Base-by-base conservation (phyloP, 345 rosid genomes). In the Stellera chamaejasme region DNA sequence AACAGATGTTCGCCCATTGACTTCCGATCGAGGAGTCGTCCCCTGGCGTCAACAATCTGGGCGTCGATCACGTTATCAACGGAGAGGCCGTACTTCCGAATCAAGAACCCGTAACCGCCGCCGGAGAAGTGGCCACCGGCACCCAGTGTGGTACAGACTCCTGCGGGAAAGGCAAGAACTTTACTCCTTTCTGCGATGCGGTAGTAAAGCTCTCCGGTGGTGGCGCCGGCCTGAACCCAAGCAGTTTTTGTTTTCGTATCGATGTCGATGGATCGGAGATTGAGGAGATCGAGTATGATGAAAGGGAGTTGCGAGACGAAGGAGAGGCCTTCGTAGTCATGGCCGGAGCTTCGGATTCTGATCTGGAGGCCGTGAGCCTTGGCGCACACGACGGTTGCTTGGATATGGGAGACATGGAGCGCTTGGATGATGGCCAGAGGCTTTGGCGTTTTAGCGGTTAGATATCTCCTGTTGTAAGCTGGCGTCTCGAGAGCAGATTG, bases 1-100 rank as follows among this genome's bases (percentile, higher is more conserved):
- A 64, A 64, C 2, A 63, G 48, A 47, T 63, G 60, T 43, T 63
- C 66, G 48, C 66, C 66, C 66, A 63, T 63, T 13, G 66, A 46
- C 14, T 56, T 50, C 50, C 67, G 48, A 19, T 63, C 50, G 4
- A 55, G 60, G 6, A 63, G 55, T 39, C 50, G 55, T 4, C 67
- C 67, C 2, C 23, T 48, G 7, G 27, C 59, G 14, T 63, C 67
- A 2, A 64, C 61, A 1, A 64, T 15, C 8, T 39, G 12, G 0
- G 67, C 67, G 27, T 64, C 67, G 1, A 64, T 14, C 13, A 64
- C 32, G 11, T 64, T 56, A 27, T 56, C 68, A 0, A 50, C 26
- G 5, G 62, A 56, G 19, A 64, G 68, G 2, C 68, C 68, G 23
- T 56, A 64, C 11, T 64, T 64, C 13, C 68, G 56, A 45, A 64